These are phyloP conservation scores for Solanum neorickii DNA, from an alignment of 257 asterid genomes.

Conservation along the genomic window DNA sequence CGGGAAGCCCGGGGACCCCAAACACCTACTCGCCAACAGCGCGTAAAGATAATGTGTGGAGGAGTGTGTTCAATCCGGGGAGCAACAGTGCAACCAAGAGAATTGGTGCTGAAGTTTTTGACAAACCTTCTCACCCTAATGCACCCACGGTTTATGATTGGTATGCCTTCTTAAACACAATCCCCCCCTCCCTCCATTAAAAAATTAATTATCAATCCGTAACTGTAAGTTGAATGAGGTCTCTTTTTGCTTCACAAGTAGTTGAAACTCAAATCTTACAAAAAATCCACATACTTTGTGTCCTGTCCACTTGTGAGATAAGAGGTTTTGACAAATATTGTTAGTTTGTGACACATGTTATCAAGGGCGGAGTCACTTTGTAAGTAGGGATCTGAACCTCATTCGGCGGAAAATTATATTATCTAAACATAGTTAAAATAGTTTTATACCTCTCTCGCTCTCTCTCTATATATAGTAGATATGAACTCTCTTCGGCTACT, in stretches of 20 bases:
- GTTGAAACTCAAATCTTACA: not conserved
- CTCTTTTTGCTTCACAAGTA: not conserved
- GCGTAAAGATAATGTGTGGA: constrained; percentile 76
- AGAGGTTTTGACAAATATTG: fast-evolving
- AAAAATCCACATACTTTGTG: not conserved
- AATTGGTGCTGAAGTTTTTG: constrained; percentile 64
- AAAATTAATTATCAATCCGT: no score
- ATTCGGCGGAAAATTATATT: no score
- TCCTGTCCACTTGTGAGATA: not conserved
- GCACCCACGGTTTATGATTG: constrained; percentile 96
- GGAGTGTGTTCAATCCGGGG: constrained; percentile 96
- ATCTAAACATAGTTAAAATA: no score
- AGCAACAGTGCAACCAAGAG: constrained; percentile 71
- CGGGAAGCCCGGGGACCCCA: constrained; percentile 54
- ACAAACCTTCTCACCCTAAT: constrained; percentile 64
- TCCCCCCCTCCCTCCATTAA: not conserved
- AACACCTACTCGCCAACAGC: constrained; percentile 36
- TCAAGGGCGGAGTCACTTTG: no score
- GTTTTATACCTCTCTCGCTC: no score
- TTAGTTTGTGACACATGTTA: not conserved
- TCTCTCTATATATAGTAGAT: no score
- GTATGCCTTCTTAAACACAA: constrained; percentile 5
- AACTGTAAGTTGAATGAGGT: not conserved
- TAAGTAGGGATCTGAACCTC: no score
- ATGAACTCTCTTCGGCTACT: fast-evolving